Evolutionary conservation across 2,329 filamentous ascomycete species (phyloP).

Genomic region (Colletotrichum kahawae): DNA sequence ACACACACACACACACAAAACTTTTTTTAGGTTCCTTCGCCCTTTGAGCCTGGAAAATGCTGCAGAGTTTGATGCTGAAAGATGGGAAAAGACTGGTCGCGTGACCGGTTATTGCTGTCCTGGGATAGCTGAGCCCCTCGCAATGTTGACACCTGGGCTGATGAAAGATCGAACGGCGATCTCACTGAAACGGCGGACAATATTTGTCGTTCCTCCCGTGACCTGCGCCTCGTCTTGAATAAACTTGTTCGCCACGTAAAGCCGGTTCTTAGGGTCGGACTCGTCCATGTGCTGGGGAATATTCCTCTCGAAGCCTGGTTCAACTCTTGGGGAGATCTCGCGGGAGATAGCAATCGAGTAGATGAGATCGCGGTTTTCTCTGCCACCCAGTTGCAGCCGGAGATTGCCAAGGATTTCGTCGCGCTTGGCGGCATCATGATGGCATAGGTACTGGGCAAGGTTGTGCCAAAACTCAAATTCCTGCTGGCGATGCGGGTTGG

Average conservation of each 20-base stretch:
- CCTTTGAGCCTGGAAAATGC: constrained; percentile 12
- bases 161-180: constrained; percentile 68
- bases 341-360: constrained; percentile 87
- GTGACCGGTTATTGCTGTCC: not conserved
- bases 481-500: constrained; percentile 59
- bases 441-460: constrained; percentile 70
- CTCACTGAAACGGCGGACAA: constrained; percentile 72
- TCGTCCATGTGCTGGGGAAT: constrained; percentile 68
- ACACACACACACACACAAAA: not conserved
- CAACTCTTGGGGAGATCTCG: constrained; percentile 71
- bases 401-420: constrained; percentile 70
- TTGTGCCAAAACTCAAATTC: constrained; percentile 85
- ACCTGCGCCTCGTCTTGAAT: constrained; percentile 67
- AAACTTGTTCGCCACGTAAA: constrained; percentile 73
- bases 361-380: constrained; percentile 88
- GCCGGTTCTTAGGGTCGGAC: constrained; percentile 68
- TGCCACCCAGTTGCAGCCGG: constrained; percentile 75
- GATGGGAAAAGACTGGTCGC: not conserved
- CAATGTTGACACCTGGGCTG: constrained; percentile 54
- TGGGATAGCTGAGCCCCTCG: not conserved
- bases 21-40: not conserved
- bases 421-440: constrained; percentile 63
- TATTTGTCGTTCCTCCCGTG: constrained; percentile 74
- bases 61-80: constrained; percentile 4
- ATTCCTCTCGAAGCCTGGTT: constrained; percentile 61